These are phyloP conservation scores for Adansonia digitata DNA, from an alignment of 345 rosid species.

Conservation along the genomic window DNA sequence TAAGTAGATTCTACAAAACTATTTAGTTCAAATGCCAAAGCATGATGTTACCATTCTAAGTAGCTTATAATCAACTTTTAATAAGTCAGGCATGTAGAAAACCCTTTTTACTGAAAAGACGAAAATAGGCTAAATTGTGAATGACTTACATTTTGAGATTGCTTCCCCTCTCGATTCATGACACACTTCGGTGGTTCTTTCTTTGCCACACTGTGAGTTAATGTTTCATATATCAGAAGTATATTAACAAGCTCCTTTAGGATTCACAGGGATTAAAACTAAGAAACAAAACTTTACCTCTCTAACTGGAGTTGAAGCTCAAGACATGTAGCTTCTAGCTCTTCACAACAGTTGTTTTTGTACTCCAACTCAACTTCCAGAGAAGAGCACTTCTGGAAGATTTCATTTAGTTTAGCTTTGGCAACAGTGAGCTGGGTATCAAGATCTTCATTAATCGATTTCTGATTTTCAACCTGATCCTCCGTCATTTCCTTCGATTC, in stretches of 20 bases:
- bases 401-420: constrained; percentile 58
- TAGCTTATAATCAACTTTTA: neutral
- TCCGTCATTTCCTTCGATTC: constrained; percentile 50
- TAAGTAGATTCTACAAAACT: neutral
- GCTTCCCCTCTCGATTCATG: constrained; percentile 40
- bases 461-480: constrained; percentile 71
- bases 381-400: constrained; percentile 62
- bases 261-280: neutral
- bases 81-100: neutral
- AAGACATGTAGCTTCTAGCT: constrained; percentile 75
- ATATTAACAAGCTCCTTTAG: neutral
- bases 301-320: constrained; percentile 91
- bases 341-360: constrained; percentile 69
- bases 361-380: constrained; percentile 84
- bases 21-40: neutral
- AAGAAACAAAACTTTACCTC: constrained; percentile 42
- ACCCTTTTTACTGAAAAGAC: neutral
- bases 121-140: neutral
- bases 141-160: constrained; percentile 50
- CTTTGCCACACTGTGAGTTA: constrained; percentile 48
- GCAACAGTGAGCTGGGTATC: constrained; percentile 73
- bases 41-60: neutral
- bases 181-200: constrained; percentile 35
- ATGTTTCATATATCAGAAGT: constrained; percentile 15
- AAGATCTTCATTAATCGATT: constrained; percentile 68